phyloP scores from a whole-genome alignment of 371 early-diverging fungal genomes.

The Zancudomyces culisetae region DNA sequence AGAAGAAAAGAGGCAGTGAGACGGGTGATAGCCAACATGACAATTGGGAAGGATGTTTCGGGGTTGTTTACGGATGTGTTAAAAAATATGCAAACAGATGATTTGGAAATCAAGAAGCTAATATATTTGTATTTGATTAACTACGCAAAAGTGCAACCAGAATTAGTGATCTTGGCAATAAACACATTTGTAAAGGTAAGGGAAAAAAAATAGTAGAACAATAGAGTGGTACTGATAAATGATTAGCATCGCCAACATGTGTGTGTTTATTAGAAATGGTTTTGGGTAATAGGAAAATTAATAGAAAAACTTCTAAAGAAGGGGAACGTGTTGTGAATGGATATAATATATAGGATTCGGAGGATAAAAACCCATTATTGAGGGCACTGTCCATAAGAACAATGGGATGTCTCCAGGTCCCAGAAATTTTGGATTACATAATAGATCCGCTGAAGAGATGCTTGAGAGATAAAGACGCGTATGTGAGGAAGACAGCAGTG shows the following conservation, averaged over 20 bases:
- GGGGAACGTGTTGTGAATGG: too few relatives aligned
- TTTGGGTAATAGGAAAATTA: too few relatives aligned
- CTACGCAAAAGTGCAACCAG: conserved; percentile 89
- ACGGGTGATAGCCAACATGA: conserved; percentile 92
- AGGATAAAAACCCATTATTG: conserved; percentile 82
- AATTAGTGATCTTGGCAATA: conserved; percentile 89
- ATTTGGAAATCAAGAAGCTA: conserved; percentile 73
- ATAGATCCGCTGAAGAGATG: conserved; percentile 25
- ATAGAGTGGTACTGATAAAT: too few relatives aligned
- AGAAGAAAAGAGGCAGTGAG: conserved; percentile 92
- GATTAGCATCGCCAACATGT: too few relatives aligned
- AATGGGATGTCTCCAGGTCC: conserved; percentile 90
- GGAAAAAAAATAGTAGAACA: too few relatives aligned
- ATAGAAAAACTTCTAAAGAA: too few relatives aligned
- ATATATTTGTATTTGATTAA: conserved; percentile 63
- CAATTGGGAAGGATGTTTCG: conserved; percentile 76
- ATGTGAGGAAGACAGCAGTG: conserved; percentile 86
- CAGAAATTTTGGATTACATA: conserved; percentile 72
- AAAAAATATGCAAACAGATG: conserved; percentile 98
- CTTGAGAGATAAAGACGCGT: conserved; percentile 36
- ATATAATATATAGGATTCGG: conserved; percentile 90
- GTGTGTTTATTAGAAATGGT: too few relatives aligned
- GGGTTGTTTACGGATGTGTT: conserved; percentile 72
- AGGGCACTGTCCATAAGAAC: conserved; percentile 93
- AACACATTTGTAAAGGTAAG: conserved; percentile 84